A percentile compares a stretch with the other conserved stretches of the same genome.
Evolutionary conservation across 768 basidiomycete genomes (phyloP).

Genomic region (Phaffia australis): DNA sequence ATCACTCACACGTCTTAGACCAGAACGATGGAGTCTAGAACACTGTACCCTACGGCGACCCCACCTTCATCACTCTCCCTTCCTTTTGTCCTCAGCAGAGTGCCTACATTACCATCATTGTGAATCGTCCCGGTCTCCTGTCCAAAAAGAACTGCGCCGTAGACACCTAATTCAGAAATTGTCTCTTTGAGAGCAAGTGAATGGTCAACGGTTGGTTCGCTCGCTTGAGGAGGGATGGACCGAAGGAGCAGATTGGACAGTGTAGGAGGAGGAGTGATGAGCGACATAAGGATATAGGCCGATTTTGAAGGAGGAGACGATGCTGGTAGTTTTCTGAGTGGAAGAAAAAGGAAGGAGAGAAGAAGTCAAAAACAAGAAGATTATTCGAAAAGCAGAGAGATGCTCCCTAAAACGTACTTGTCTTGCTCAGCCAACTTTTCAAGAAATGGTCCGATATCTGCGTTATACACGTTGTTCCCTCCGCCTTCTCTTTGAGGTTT

Average conservation of each 20-base stretch:
- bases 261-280: conserved; percentile 67
- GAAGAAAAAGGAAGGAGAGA: background rate
- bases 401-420: background rate
- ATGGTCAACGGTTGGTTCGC: conserved; percentile 5
- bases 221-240: conserved; percentile 4
- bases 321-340: conserved; percentile 1
- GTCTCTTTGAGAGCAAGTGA: conserved; percentile 48
- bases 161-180: conserved; percentile 83
- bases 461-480: conserved; percentile 88
- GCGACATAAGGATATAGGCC: conserved; percentile 92
- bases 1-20: too few relatives aligned
- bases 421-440: conserved; percentile 46
- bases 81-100: conserved; percentile 40
- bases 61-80: conserved; percentile 87
- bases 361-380: too few relatives aligned
- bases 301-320: conserved; percentile 18
- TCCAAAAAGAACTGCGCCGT: conserved; percentile 76
- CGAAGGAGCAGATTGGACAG: conserved; percentile 59
- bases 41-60: conserved; percentile 70
- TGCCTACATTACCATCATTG: conserved; percentile 25
- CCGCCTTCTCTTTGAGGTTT: conserved; percentile 99
- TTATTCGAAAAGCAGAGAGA: too few relatives aligned
- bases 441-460: conserved; percentile 66
- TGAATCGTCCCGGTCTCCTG: conserved; percentile 33
- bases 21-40: conserved; percentile 58